Conservation (phyloP, 2,329 filamentous ascomycete species). For the Hymenoscyphus albidus region DNA sequence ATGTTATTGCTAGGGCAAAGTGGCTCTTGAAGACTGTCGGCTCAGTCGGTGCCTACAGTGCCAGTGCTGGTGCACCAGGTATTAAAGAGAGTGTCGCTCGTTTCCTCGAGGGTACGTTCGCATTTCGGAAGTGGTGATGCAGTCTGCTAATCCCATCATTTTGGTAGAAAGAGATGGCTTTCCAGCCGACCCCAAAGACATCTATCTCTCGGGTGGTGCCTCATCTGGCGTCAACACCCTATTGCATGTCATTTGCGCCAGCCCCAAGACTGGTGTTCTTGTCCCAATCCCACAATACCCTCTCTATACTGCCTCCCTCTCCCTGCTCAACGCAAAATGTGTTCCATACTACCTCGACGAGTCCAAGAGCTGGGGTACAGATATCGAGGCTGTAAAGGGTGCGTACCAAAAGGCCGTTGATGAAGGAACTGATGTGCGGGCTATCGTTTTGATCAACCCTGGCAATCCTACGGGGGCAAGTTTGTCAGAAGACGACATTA, state of each 20-base stretch:
- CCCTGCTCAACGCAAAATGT: conserved; percentile 77
- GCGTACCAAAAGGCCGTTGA: conserved; percentile 70
- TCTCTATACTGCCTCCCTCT: conserved; percentile 89
- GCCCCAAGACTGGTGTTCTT: conserved; percentile 74
- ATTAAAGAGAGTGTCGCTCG: conserved; percentile 87
- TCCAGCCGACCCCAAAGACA: conserved; percentile 71
- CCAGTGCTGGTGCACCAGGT: conserved; percentile 80
- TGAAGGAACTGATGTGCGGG: conserved; percentile 80
- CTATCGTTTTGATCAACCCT: conserved; percentile 96
- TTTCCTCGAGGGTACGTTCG: conserved; percentile 78
- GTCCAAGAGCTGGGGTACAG: conserved; percentile 79
- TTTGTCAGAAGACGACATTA: conserved; percentile 73
- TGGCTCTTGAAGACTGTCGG: conserved; percentile 77
- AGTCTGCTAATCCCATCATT: conserved; percentile 3
- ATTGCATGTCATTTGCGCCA: conserved; percentile 80
- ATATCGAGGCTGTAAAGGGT: conserved; percentile 70
- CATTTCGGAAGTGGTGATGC: conserved; percentile 66
- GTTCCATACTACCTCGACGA: conserved; percentile 96
- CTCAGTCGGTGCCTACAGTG: conserved; percentile 94
- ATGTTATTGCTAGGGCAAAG: conserved; percentile 81
- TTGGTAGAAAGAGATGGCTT: conserved; percentile 75
- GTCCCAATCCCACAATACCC: conserved; percentile 98
- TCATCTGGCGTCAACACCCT: conserved; percentile 94
- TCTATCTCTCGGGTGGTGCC: conserved; percentile 89
- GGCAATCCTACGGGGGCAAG: conserved; percentile 95